Conservation (phyloP, 2,329 filamentous ascomycete genomes). For the Aspergillus luchuensis region DNA sequence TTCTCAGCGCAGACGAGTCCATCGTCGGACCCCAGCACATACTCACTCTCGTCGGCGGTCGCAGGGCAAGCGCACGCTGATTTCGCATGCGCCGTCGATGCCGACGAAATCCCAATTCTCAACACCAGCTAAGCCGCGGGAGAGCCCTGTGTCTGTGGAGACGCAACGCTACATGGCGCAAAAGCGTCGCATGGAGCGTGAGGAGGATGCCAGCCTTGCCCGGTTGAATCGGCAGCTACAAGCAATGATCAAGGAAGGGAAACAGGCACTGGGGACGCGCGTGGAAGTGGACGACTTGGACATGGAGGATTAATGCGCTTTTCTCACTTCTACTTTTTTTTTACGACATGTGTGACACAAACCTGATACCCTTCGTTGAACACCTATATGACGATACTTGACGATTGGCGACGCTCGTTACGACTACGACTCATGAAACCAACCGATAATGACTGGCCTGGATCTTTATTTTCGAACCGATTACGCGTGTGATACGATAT, state of each 20-base stretch:
- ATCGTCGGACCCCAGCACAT: slow-evolving; percentile 21
- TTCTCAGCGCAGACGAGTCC: slow-evolving; percentile 19
- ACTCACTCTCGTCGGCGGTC: slow-evolving; percentile 19
- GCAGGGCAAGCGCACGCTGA: slow-evolving; percentile 26
- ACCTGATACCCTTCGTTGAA: slow-evolving; percentile 7
- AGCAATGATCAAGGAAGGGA: slow-evolving; percentile 86
- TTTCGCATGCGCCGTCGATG: slow-evolving; percentile 25
- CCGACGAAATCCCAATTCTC: slow-evolving; percentile 27
- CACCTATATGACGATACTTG: not conserved
- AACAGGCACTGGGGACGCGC: slow-evolving; percentile 77
- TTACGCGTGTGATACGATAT: not conserved
- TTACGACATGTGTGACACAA: not conserved
- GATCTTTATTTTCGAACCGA: too few relatives aligned
- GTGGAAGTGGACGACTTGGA: slow-evolving; percentile 62
- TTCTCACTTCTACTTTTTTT: not conserved
- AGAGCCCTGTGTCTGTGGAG: slow-evolving; percentile 52
- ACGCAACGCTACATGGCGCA: slow-evolving; percentile 73
- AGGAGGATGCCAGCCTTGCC: slow-evolving; percentile 76
- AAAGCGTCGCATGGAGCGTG: slow-evolving; percentile 70
- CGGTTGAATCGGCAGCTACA: slow-evolving; percentile 77
- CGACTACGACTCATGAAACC: not conserved
- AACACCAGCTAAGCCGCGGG: slow-evolving; percentile 33
- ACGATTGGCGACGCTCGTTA: slow-evolving; percentile 3
- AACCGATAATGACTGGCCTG: not conserved
- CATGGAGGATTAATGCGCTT: slow-evolving; percentile 34